phyloP scores from a whole-genome alignment of 2,329 filamentous ascomycete species.

The Rhynchosporium graminicola region DNA sequence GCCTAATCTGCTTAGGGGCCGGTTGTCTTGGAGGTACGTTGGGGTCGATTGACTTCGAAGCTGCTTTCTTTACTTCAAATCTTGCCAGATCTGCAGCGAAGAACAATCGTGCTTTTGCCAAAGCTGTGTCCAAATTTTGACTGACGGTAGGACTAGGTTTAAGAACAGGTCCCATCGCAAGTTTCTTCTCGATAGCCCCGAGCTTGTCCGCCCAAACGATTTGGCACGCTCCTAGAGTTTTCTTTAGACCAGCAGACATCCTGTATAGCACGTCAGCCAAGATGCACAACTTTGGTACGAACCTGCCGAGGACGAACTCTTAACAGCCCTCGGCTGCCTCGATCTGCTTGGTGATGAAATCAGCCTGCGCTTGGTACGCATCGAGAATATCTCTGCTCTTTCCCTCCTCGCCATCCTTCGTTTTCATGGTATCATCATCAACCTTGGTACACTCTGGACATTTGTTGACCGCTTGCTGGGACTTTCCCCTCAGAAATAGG shows the following conservation, averaged over 20 bases:
- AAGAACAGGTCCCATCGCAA: neutral
- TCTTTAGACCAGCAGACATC: neutral
- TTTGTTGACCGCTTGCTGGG: neutral
- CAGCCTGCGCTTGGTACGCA: neutral
- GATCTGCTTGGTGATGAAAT: slow-evolving; percentile 1
- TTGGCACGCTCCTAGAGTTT: neutral
- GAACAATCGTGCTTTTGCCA: neutral
- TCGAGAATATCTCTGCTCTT: neutral
- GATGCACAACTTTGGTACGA: neutral
- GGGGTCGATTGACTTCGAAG: too few species aligned
- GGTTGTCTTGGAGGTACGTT: too few species aligned
- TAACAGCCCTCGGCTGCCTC: neutral
- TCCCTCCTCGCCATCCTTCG: neutral
- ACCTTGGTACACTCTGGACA: neutral
- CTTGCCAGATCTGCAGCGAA: neutral
- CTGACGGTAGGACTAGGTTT: neutral
- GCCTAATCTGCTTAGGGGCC: too few species aligned
- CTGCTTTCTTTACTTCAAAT: too few species aligned
- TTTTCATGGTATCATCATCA: neutral
- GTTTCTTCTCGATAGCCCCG: neutral
- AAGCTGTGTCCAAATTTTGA: neutral
- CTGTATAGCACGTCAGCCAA: neutral
- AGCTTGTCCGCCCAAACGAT: neutral
- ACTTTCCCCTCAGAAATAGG: neutral
- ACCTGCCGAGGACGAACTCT: neutral